phyloP scores from a whole-genome alignment of 1,139 yeast species.

The Blastobotrys raffinosifermentans region DNA sequence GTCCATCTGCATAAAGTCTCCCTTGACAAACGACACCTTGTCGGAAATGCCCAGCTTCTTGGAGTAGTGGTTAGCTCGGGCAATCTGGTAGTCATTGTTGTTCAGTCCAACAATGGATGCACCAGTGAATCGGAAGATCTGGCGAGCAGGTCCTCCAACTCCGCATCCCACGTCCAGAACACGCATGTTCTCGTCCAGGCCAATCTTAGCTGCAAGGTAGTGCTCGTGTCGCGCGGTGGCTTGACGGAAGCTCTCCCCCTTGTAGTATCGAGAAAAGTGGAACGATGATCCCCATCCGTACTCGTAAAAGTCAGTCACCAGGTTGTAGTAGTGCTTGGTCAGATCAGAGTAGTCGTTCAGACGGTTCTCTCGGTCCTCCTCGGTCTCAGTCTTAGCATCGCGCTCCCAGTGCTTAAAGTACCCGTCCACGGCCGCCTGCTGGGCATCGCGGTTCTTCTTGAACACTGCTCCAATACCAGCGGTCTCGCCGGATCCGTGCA shows the following conservation, averaged over 20 bases:
- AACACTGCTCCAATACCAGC: constrained; percentile 74
- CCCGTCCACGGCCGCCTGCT: constrained; percentile 77
- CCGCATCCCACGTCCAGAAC: constrained; percentile 99
- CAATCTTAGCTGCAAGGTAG: constrained; percentile 83
- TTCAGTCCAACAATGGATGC: constrained; percentile 85
- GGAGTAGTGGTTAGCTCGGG: constrained; percentile 84
- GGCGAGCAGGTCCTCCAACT: constrained; percentile 99
- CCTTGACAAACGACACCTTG: constrained; percentile 83
- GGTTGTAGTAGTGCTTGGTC: constrained; percentile 4
- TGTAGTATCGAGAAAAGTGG: constrained; percentile 92
- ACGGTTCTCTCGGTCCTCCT: constrained; percentile 61
- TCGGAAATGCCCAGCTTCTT: constrained; percentile 56
- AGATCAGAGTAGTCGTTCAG: constrained; percentile 34
- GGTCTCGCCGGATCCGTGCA: constrained; percentile 70
- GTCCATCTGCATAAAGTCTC: constrained; percentile 99
- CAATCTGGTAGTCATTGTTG: constrained; percentile 93
- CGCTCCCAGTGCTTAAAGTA: constrained; percentile 95
- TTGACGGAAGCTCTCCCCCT: constrained; percentile 89
- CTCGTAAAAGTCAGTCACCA: constrained; percentile 51
- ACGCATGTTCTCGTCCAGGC: constrained; percentile 68
- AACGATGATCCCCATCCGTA: constrained; percentile 99
- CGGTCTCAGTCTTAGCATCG: constrained; percentile 54
- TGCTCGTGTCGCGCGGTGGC: constrained; percentile 98
- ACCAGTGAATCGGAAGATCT: constrained; percentile 86
- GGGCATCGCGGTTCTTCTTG: constrained; percentile 71